Evolutionary conservation across 192 early-diverging fungal genomes (phyloP), one percentile per base, ranked within the genome.

Genomic region (Backusella psychrophila): DNA sequence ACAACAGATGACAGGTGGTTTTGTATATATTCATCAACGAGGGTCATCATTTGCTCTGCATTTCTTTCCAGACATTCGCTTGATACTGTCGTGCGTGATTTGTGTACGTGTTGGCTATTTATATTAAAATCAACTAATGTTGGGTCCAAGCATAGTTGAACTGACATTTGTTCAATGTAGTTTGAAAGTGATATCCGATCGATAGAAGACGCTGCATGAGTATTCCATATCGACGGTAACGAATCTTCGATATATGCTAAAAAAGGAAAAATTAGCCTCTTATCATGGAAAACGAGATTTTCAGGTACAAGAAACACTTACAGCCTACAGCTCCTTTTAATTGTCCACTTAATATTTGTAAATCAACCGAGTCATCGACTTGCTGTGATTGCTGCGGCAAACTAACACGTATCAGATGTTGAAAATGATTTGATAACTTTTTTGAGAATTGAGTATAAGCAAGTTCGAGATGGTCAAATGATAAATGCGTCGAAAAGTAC

Each of bases 181-280:
- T 11, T 69, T 39, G 68, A 69, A 12, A 69, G 38, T 11, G 34
- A 39, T 38, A 38, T 38, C 12, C 38, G 34, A 69, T 69, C 68
- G 2, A 69, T 69, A 38, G 11, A 35, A 14, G 36, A 41, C 41
- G 68, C 68, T 29, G 56, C 26, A 69, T 38, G 68, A 2, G 68
- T 15, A 41, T 69, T 69, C 68, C 68, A 69, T 23, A 69, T 69
- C 0, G 34, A 39, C 11, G 68, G 68, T 21, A 69, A 14, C 21
- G 68, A 69, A 23, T 69, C 67, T 39, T 69, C 67, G 8, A 69
- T 39, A 69, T 19, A 69, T 21, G 67, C 67, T 69, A 69, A 36
- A 69, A 21, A 36, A 69, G 31, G n/a, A 69, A 36, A 35, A 36
- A 56, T 56, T 56, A 56, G n/a, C 21, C 53, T 56, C n/a, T 56